Evolutionary conservation across 2,329 filamentous ascomycete genomes (phyloP).

Genomic region (Mycosphaerella sp.): DNA sequence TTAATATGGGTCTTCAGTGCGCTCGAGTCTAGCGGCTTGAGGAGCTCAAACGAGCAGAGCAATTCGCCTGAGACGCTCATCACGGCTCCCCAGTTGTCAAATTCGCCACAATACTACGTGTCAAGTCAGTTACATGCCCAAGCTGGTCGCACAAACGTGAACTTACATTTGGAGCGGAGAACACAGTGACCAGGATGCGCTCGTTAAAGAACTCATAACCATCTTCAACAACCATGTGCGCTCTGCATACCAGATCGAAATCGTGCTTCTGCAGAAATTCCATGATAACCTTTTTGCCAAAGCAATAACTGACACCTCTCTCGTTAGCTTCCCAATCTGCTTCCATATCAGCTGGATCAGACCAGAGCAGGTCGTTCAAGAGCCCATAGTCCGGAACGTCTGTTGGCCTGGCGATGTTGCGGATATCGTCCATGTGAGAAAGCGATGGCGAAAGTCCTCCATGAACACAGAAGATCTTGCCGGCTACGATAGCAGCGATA

Average conservation of each 20-base stretch:
- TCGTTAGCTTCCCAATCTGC: slow-evolving; percentile 95
- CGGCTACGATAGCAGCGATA: slow-evolving; percentile 92
- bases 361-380: slow-evolving; percentile 93
- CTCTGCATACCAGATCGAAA: slow-evolving; percentile 93
- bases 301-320: slow-evolving; percentile 94
- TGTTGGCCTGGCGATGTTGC: slow-evolving; percentile 88
- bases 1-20: slow-evolving; percentile 98
- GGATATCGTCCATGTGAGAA: slow-evolving; percentile 96
- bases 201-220: slow-evolving; percentile 99
- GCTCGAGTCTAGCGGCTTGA: slow-evolving; percentile 93
- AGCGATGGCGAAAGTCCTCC: slow-evolving; percentile 88
- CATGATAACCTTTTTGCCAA: slow-evolving; percentile 96
- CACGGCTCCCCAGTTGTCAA: slow-evolving; percentile 97
- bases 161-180: slow-evolving; percentile 86
- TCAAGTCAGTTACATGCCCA: slow-evolving; percentile 1
- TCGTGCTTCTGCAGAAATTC: slow-evolving; percentile 92
- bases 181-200: slow-evolving; percentile 88
- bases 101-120: slow-evolving; percentile 74
- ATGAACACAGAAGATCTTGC: slow-evolving; percentile 97
- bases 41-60: slow-evolving; percentile 91
- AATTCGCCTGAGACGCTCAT: slow-evolving; percentile 96
- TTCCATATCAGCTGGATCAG: slow-evolving; percentile 96
- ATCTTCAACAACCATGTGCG: slow-evolving; percentile 99
- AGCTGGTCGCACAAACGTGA: not conserved
- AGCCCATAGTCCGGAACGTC: slow-evolving; percentile 96